These are phyloP conservation scores for Aspergillus wentii DNA, from an alignment of 495 filamentous ascomycete species.

Conservation along the genomic window DNA sequence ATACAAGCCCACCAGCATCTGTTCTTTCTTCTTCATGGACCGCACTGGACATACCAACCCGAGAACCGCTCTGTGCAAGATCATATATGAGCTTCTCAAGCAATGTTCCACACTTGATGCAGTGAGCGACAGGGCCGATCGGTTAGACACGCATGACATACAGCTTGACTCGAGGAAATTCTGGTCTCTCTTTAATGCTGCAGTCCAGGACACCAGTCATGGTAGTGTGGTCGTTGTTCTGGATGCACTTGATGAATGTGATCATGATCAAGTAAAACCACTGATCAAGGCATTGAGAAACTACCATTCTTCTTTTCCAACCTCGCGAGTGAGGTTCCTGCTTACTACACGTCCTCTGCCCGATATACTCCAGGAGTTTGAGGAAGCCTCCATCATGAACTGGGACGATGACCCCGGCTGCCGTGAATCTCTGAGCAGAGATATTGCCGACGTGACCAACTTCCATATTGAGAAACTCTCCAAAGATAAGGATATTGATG, in stretches of 20 bases:
- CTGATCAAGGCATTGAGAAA: background rate
- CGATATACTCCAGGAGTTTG: constrained; percentile 12
- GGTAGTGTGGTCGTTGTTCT: constrained; percentile 17
- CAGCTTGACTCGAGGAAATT: constrained; percentile 4
- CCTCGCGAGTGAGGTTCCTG: constrained; percentile 20
- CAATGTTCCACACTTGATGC: constrained; percentile 5
- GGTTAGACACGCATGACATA: background rate
- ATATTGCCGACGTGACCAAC: constrained; percentile 1
- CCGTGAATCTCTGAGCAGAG: constrained; percentile 6
- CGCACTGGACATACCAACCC: constrained; percentile 13
- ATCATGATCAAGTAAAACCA: background rate
- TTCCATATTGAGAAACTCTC: background rate
- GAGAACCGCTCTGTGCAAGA: constrained; percentile 15
- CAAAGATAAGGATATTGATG: background rate
- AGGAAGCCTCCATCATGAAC: constrained; percentile 13
- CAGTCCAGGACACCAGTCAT: constrained; percentile 1
- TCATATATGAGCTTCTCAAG: constrained; percentile 24
- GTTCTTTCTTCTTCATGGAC: constrained; percentile 37
- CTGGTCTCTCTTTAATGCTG: constrained; percentile 14
- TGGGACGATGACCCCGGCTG: constrained; percentile 17
- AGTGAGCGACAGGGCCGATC: constrained; percentile 5
- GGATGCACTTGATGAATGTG: constrained; percentile 29
- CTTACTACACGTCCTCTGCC: constrained; percentile 27
- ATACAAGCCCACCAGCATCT: constrained; percentile 9
- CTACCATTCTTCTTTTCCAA: background rate